Evolutionary conservation across 2,329 filamentous ascomycete species (phyloP).

Genomic region (Purpureocillium takamizusanense): DNA sequence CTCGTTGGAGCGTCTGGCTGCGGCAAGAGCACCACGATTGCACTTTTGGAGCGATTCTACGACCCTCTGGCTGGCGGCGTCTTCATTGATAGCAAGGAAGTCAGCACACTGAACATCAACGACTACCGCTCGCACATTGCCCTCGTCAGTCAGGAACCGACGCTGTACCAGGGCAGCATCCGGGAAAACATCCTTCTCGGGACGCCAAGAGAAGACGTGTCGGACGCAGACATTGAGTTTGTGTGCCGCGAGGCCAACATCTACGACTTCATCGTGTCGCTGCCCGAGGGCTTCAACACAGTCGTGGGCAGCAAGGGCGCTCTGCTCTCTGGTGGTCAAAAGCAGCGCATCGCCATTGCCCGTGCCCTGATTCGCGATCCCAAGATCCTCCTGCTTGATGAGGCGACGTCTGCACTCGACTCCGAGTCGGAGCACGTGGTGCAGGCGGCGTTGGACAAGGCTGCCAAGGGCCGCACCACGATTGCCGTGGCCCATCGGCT

Average conservation of each 20-base stretch:
- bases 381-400: conserved; percentile 75
- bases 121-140: conserved; percentile 78
- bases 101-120: conserved; percentile 72
- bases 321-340: conserved; percentile 83
- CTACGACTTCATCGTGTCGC: conserved; percentile 79
- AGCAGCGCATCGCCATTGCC: conserved; percentile 90
- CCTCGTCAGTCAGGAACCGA: conserved; percentile 89
- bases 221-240: conserved; percentile 63
- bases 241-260: conserved; percentile 89
- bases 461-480: conserved; percentile 76
- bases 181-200: conserved; percentile 84
- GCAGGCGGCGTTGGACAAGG: conserved; percentile 71
- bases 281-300: conserved; percentile 80
- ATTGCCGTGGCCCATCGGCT: conserved; percentile 91
- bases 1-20: conserved; percentile 91
- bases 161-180: conserved; percentile 87
- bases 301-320: conserved; percentile 80
- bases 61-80: conserved; percentile 75
- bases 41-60: conserved; percentile 88
- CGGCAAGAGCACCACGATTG: conserved; percentile 90
- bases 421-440: conserved; percentile 72
- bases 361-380: conserved; percentile 85
- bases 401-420: conserved; percentile 71
- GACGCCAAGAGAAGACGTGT: conserved; percentile 53
- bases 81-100: conserved; percentile 74